Evolutionary conservation across 495 filamentous ascomycete genomes (phyloP), one percentile per base, ranked within the genome.

Genomic region (Clavariopsis aquatica): DNA sequence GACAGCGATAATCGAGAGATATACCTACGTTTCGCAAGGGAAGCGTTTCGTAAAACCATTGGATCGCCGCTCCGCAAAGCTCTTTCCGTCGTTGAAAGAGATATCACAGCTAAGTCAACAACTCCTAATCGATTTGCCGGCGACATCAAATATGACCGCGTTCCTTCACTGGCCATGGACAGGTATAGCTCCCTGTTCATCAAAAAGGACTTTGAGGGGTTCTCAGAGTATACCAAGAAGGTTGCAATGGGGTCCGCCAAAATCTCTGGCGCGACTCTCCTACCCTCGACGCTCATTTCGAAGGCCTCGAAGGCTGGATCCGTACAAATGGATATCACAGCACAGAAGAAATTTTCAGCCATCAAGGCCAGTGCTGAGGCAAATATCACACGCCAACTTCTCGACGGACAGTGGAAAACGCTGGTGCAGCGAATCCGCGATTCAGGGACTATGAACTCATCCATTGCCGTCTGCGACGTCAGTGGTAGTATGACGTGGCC

Each of bases 151-250:
- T 82, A 82, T 66, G 74, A 80, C 7, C 73, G 72, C 8, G 74
- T 83, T 0, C 81, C 80, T 0, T 79, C 77, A 0, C 8, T 80
- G 2, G 79, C 81, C 19, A 83, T 83, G 80, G 73, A 74, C 54
- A 72, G 73, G 19, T 81, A 83, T 68, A 68, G 71, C 1, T 24
- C 29, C 0, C 62, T 79, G 9, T 83, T 82, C 65, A 69, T 72
- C 7, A 36, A 57, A 12, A 80, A 80, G 64, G 81, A 82, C 52
- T 57, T 64, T 13, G 71, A 73, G 1, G 74, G 72, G 13, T 83
- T 83, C 69, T 62, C 69, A 26, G 49, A 61, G 24, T 82, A 79
- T 64, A 51, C 81, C 47, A 64, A 72, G 20, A 63, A 70, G 15
- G 79, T 83, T 8, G 77, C 75, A 19, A 63, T 64, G 12, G 67